phyloP scores from a whole-genome alignment of 176 grass and related monocot genomes.

The Urochloa ruziziensis region DNA sequence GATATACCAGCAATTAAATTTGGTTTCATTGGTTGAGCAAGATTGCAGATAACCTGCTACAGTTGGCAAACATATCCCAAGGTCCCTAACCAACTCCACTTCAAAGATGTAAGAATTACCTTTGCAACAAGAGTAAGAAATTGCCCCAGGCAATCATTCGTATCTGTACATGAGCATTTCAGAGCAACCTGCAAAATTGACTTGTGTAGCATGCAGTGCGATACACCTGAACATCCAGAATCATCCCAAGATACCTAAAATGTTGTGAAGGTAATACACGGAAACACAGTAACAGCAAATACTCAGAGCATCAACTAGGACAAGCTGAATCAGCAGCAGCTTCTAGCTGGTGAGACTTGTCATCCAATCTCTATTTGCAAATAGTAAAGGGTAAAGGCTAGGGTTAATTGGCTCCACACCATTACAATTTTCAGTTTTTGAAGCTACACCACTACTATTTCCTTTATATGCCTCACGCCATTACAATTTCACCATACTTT shows the following conservation, averaged over 20 bases:
- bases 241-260: constrained; percentile 78
- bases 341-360: neutral
- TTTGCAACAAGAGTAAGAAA: constrained; percentile 72
- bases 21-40: constrained; percentile 5
- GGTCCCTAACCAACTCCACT: neutral
- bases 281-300: neutral
- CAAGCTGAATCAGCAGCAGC: neutral
- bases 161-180: constrained; percentile 59
- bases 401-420: too few relatives aligned
- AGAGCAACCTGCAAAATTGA: constrained; percentile 68
- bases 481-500: too few relatives aligned
- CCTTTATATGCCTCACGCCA: too few relatives aligned
- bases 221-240: constrained; percentile 49
- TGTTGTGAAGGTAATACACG: constrained; percentile 46
- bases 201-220: constrained; percentile 76
- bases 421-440: too few relatives aligned
- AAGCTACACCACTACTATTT: too few relatives aligned
- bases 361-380: neutral
- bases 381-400: neutral
- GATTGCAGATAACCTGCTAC: neutral
- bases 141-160: constrained; percentile 29
- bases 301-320: neutral
- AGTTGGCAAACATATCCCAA: neutral
- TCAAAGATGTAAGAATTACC: constrained; percentile 43
- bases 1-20: neutral